These are phyloP conservation scores for Boletus sensibilis DNA, from an alignment of 768 basidiomycete genomes.

Conservation along the genomic window DNA sequence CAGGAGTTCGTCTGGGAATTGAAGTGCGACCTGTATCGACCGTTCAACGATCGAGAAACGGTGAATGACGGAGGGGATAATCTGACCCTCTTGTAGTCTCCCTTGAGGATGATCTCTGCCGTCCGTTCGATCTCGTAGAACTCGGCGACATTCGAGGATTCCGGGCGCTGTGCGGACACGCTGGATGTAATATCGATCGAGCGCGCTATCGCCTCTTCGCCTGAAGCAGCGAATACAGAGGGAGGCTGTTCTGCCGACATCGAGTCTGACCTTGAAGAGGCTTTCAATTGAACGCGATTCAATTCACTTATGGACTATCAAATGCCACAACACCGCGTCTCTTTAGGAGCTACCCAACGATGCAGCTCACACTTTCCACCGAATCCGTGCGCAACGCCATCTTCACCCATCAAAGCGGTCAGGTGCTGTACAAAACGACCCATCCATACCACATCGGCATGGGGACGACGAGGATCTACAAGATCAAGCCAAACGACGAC, in stretches of 20 bases:
- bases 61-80: background rate
- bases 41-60: background rate
- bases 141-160: constrained; percentile 47
- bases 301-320: too few relatives aligned
- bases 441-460: constrained; percentile 14
- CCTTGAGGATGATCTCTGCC: constrained; percentile 53
- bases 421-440: constrained; percentile 31
- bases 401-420: constrained; percentile 25
- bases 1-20: constrained; percentile 94
- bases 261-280: too few relatives aligned
- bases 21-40: constrained; percentile 69
- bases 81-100: constrained; percentile 69
- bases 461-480: constrained; percentile 27
- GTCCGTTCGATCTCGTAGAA: constrained; percentile 79
- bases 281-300: too few relatives aligned
- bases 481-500: constrained; percentile 23
- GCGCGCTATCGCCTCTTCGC: constrained; percentile 62
- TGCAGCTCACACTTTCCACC: constrained; percentile 26
- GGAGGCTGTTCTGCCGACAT: constrained; percentile 16
- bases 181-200: constrained; percentile 48
- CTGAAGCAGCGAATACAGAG: constrained; percentile 51
- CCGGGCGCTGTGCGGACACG: constrained; percentile 31
- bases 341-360: constrained; percentile 1
- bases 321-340: background rate
- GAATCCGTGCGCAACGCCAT: constrained; percentile 23